Base-by-base conservation (phyloP, 2,329 filamentous ascomycete species). In the Ilyonectria destructans region DNA sequence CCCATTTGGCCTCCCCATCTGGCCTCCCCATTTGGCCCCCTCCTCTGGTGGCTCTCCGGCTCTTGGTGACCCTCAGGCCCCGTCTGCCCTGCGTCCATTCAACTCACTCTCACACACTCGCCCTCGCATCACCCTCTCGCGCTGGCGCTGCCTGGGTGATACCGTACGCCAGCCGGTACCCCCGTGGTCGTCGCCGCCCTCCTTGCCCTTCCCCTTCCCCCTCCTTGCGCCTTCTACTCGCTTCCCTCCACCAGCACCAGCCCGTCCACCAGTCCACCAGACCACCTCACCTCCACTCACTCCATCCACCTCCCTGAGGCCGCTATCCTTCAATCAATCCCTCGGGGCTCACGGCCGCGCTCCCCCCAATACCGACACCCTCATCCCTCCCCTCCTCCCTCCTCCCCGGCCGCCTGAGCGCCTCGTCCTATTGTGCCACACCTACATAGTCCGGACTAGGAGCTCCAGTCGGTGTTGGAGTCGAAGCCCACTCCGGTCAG, bases 281-380 rank as follows among this genome's bases (percentile, higher is more conserved):
- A 54, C 69, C 51, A 64, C 52, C 62, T 61, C 65, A 52, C 52
- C 31, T 55, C 63, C 63, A 61, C 69, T 66, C 68, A 65, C 63
- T 46, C 58, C 56, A 67, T 75, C 72, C 68, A 65, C 72, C 68
- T 77, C 67, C 68, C 65, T 71, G 67, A 64, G 62, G 64, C 75
- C 71, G 72, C 72, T 72, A 72, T 73, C 65, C 71, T 77, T 71
- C 74, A 68, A 70, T 75, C 73, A 71, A 75, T 76, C 74, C 73
- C 67, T 71, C 69, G 64, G 71, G 65, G 71, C 68, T 71, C 65
- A 58, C 69, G 71, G 71, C 69, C 46, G 59, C 56, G 65, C 55
- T 63, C 52, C 55, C 57, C 33, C 31, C 66, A 65, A 52, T 76
- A 75, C 74, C 67, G 66, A 60, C 71, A 76, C 74, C 74, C 73